These are phyloP conservation scores for Leishmania major DNA, from an alignment of 208 protist species.

Conservation along the genomic window DNA sequence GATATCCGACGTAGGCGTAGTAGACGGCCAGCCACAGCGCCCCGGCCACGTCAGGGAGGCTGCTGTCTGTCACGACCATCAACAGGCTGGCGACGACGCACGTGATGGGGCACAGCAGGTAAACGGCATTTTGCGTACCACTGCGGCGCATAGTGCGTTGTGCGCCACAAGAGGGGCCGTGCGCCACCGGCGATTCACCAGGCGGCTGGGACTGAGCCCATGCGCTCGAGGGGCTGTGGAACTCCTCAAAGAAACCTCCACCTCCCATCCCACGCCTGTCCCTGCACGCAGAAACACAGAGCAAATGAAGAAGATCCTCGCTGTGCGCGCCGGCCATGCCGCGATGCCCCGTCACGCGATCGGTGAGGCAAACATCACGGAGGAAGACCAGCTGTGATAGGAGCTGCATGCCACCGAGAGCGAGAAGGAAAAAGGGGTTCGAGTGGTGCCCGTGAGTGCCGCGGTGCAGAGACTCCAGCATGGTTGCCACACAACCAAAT, in stretches of 20 bases:
- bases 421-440: slow-evolving; percentile 30
- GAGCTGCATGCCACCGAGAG: slow-evolving; percentile 35
- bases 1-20: slow-evolving; percentile 28
- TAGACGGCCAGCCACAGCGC: slow-evolving; percentile 38
- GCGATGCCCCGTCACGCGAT: slow-evolving; percentile 53
- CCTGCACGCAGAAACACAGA: slow-evolving; percentile 5
- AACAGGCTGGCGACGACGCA: slow-evolving; percentile 16
- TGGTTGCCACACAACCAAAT: slow-evolving; percentile 57
- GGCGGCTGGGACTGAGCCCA: no score
- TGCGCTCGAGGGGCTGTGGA: not conserved
- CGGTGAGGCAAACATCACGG: slow-evolving; percentile 46
- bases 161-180: not conserved
- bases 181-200: not conserved
- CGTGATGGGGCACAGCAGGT: slow-evolving; percentile 20
- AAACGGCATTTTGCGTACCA: not conserved
- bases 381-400: slow-evolving; percentile 41
- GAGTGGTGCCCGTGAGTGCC: slow-evolving; percentile 36
- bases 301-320: slow-evolving; percentile 32
- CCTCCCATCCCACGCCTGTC: slow-evolving; percentile 3
- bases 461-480: slow-evolving; percentile 56
- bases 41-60: slow-evolving; percentile 14
- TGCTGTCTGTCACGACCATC: slow-evolving; percentile 14
- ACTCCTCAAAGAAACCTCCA: slow-evolving; percentile 14
- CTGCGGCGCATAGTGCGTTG: slow-evolving; percentile 17
- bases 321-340: slow-evolving; percentile 26